Evolutionary conservation across 768 basidiomycete genomes (phyloP).

Genomic region (Austroboletus eburneus): DNA sequence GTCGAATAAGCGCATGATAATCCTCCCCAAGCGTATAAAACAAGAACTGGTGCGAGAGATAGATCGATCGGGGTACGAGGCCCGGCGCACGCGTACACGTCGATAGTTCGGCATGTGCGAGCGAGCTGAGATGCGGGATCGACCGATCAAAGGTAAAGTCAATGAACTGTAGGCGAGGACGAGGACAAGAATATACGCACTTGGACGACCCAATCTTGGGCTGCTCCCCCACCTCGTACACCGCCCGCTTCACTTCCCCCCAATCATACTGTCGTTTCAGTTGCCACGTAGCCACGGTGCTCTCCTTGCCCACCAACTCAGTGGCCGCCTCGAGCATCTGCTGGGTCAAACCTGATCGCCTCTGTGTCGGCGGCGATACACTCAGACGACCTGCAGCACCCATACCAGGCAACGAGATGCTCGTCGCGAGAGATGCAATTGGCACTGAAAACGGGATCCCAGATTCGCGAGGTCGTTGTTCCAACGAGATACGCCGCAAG

Average conservation of each 20-base stretch:
- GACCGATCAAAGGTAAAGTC: background rate
- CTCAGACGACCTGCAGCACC: conserved; percentile 40
- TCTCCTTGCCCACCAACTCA: conserved; percentile 37
- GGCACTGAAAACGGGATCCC: conserved; percentile 24
- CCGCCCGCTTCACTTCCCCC: conserved; percentile 44
- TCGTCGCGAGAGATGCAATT: conserved; percentile 41
- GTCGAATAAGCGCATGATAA: conserved; percentile 73
- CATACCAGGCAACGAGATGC: conserved; percentile 58
- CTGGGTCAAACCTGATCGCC: conserved; percentile 32
- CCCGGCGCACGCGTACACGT: conserved; percentile 57
- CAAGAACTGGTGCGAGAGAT: conserved; percentile 80
- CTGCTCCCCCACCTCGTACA: conserved; percentile 5
- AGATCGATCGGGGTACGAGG: conserved; percentile 70
- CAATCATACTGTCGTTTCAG: conserved; percentile 49
- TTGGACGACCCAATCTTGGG: conserved; percentile 9
- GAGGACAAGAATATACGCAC: conserved; percentile 5
- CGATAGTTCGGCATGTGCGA: conserved; percentile 80
- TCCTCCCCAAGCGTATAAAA: conserved; percentile 75
- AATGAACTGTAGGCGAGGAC: background rate
- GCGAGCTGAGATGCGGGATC: conserved; percentile 31
- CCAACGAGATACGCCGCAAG: conserved; percentile 50
- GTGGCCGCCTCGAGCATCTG: conserved; percentile 33
- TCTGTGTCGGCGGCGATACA: conserved; percentile 24
- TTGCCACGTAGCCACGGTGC: conserved; percentile 61
- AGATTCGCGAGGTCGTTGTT: conserved; percentile 28